Base-by-base conservation (phyloP, 2,329 filamentous ascomycete species). In the Pseudogymnoascus sp. region DNA sequence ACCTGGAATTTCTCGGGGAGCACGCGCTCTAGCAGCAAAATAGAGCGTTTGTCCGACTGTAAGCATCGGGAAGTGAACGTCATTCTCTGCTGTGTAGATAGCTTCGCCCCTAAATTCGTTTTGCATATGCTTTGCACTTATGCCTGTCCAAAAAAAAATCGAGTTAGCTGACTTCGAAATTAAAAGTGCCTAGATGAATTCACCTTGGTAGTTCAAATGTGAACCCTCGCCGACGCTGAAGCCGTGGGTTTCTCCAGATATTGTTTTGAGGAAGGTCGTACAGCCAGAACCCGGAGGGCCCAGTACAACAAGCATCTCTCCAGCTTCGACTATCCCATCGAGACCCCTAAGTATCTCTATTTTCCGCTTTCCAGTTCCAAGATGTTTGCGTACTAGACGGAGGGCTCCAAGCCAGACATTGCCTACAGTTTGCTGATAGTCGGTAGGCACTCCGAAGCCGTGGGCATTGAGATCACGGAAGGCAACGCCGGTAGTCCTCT, bases 31-130 rank as follows among this genome's bases (percentile, higher is more conserved):
- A 2, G 89, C 80, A 0, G 91, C 91, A 70, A 96, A 96, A 0
- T 83, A 86, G 0, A 96, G 81, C 0, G 92, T 96, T 71, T 96
- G 90, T 60, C 89, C 88, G 2, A 96, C 92, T 0, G 91, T 94
- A 22, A 97, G 78, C 0, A 90, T 94, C 0, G 91, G 70, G 47
- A 91, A 87, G 67, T 96, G 91, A 20, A 93, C 80, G 67, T 96
- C 91, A 66, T 95, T 90, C 72, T 93, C 89, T 67, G 89, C 85
- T 69, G 91, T 93, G 76, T 95, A 96, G 4, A 93, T 86, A 0
- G 89, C 87, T 75, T 96, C 90, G 58, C 90, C 90, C 62, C 81
- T 79, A 66, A 84, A 87, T 66, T 84, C 76, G 62, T 76, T 77
- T 38, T 76, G 74, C 78, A 85, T 85, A 60, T 77, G 71, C 57